Percentiles rank a stretch among this genome's conserved stretches.
Conservation (phyloP, 176 grass and related monocot genomes). For the Poa annua region DNA sequence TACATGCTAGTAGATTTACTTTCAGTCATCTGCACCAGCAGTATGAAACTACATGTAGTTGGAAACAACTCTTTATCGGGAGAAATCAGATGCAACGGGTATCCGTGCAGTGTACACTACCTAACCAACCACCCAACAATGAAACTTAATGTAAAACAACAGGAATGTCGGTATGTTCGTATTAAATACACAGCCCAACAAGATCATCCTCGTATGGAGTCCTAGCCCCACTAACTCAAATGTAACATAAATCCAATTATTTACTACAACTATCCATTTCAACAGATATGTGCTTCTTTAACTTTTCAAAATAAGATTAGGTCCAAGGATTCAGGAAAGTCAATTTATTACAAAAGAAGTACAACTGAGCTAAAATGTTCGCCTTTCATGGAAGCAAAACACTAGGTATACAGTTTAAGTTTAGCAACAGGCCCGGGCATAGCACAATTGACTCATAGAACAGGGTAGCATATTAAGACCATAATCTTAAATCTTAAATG, state of each 20-base stretch:
- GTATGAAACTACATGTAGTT: neutral
- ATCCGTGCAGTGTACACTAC: neutral
- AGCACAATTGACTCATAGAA: neutral
- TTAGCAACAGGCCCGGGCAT: neutral
- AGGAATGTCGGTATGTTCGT: neutral
- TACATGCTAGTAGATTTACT: neutral
- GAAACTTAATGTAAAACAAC: neutral
- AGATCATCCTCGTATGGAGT: neutral
- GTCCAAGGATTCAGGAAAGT: neutral
- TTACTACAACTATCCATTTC: neutral
- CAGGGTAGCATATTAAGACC: neutral
- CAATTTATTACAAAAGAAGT: neutral
- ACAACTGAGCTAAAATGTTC: neutral
- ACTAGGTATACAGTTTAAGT: neutral
- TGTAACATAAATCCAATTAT: neutral
- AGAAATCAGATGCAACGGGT: neutral
- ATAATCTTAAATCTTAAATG: neutral
- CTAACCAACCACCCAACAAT: neutral
- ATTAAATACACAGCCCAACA: constrained; percentile 18
- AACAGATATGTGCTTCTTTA: neutral
- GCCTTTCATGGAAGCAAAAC: neutral
- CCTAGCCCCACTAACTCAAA: neutral
- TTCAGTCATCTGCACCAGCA: neutral
- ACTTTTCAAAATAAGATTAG: neutral
- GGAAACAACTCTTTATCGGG: neutral